Percentiles rank a stretch among this genome's conserved stretches.
These are phyloP conservation scores for Pseudocercospora ulei DNA, from an alignment of 2,329 filamentous ascomycete species.

Conservation along the genomic window DNA sequence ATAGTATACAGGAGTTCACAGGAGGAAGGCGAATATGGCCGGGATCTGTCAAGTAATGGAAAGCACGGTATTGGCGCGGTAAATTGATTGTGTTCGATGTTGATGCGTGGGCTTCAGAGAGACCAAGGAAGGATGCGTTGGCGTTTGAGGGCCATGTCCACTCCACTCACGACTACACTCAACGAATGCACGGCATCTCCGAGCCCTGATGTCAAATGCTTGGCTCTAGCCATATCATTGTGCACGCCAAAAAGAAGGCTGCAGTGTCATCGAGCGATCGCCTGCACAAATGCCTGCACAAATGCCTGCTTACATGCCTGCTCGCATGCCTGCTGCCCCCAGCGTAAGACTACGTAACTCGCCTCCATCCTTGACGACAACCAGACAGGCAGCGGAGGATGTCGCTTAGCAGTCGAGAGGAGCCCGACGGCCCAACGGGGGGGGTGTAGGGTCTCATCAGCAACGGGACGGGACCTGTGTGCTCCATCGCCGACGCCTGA, in stretches of 20 bases:
- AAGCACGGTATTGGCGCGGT: too few relatives aligned
- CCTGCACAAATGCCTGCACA: not conserved
- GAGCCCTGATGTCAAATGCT: too few relatives aligned
- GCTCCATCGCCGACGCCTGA: too few relatives aligned
- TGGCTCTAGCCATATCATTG: not conserved
- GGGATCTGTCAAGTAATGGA: not conserved
- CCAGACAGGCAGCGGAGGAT: constrained; percentile 3
- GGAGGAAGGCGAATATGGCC: not conserved
- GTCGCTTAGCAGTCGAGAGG: not conserved
- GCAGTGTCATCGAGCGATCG: constrained; percentile 1
- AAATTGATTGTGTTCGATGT: too few relatives aligned
- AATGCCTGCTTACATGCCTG: too few relatives aligned
- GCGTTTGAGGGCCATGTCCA: not conserved
- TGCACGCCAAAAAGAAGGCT: not conserved
- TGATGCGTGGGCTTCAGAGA: too few relatives aligned
- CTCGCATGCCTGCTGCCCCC: too few relatives aligned
- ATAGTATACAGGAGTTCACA: constrained; percentile 2
- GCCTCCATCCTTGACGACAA: constrained; percentile 4
- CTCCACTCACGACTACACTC: not conserved
- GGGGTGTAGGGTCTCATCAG: not conserved
- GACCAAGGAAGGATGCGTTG: not conserved
- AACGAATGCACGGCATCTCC: not conserved
- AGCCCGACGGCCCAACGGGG: not conserved
- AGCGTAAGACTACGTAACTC: not conserved
- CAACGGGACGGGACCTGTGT: not conserved